These are phyloP conservation scores for Pilatotrama ljubarskyi DNA, from an alignment of 768 basidiomycete genomes.

Conservation along the genomic window DNA sequence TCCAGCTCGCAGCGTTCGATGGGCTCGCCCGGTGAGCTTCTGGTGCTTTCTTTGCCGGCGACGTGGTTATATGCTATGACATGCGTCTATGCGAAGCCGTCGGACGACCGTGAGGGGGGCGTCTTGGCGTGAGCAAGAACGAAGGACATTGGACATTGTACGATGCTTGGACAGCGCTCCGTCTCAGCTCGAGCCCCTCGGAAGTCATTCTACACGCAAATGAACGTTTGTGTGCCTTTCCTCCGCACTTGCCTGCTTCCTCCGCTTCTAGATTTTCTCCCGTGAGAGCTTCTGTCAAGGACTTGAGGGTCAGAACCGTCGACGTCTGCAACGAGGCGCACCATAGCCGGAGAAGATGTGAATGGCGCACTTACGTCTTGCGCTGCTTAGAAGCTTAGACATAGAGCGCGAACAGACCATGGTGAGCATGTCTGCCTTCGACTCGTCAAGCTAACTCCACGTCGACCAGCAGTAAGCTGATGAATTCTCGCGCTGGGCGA, in stretches of 20 bases:
- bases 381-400: not conserved
- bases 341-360: not conserved
- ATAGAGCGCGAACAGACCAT: not conserved
- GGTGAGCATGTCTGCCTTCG: not conserved
- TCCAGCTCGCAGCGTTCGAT: not conserved
- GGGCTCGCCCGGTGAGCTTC: not conserved
- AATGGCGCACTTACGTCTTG: not conserved
- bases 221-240: not conserved
- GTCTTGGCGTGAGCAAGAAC: not conserved
- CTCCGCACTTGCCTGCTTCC: not conserved
- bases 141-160: not conserved
- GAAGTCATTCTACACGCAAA: not conserved
- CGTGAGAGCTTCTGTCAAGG: not conserved
- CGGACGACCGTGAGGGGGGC: not conserved
- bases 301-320: not conserved
- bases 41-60: not conserved
- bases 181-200: not conserved
- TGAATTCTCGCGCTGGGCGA: slow-evolving; percentile 1
- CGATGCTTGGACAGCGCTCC: not conserved
- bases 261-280: slow-evolving; percentile 7
- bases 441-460: not conserved
- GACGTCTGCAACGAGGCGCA: not conserved
- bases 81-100: not conserved
- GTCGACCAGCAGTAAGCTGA: not conserved
- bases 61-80: not conserved